These are phyloP conservation scores for Aspergillus avenaceus DNA, from an alignment of 495 filamentous ascomycete genomes.

Conservation along the genomic window DNA sequence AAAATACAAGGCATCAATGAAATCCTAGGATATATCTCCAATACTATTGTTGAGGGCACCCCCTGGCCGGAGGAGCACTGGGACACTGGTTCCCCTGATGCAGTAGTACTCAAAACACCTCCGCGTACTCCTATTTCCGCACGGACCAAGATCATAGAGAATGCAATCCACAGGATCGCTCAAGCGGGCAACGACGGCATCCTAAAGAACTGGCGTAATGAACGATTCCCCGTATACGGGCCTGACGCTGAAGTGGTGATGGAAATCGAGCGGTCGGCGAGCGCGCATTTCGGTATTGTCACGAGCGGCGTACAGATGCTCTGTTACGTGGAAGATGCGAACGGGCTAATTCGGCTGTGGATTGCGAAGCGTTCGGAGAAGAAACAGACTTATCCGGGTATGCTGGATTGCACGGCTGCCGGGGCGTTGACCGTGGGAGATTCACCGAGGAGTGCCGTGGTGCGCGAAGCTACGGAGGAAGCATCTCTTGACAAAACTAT, in stretches of 20 bases:
- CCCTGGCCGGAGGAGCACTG: conserved; percentile 42
- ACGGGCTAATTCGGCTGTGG: conserved; percentile 46
- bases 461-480: conserved; percentile 54
- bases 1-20: conserved; percentile 32
- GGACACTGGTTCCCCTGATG: conserved; percentile 32
- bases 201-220: conserved; percentile 49
- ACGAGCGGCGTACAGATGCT: conserved; percentile 47
- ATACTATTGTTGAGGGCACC: conserved; percentile 47
- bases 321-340: conserved; percentile 30
- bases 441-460: conserved; percentile 43
- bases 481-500: conserved; percentile 35
- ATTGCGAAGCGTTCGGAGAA: conserved; percentile 40
- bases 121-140: conserved; percentile 32
- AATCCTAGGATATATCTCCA: conserved; percentile 51
- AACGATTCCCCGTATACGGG: conserved; percentile 43
- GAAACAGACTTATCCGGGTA: conserved; percentile 47
- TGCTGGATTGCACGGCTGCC: conserved; percentile 54
- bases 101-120: conserved; percentile 29
- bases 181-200: conserved; percentile 55
- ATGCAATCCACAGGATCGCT: conserved; percentile 55
- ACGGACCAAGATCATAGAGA: conserved; percentile 48
- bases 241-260: conserved; percentile 25
- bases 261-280: conserved; percentile 43
- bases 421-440: conserved; percentile 45
- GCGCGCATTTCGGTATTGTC: conserved; percentile 48